Conservation (phyloP, 106 monocot genomes). For the Dactylorhiza incarnata region DNA sequence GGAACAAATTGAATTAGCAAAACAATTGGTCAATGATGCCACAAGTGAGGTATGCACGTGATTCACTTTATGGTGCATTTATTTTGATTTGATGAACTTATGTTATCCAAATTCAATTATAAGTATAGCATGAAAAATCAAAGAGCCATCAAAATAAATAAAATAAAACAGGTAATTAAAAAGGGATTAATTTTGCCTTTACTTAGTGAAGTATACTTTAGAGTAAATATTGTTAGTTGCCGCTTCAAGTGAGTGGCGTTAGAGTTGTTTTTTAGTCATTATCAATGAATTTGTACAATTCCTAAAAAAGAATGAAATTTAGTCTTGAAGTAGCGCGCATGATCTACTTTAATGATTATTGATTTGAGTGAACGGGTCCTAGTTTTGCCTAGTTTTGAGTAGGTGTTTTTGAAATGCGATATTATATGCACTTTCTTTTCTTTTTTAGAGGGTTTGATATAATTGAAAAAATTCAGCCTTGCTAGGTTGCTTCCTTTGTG, state of each 20-base stretch:
- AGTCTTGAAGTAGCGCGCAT: not conserved
- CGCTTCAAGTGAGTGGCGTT: not conserved
- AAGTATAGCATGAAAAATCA: not conserved
- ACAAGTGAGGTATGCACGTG: slow-evolving; percentile 31
- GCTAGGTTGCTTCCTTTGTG: not conserved
- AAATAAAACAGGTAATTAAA: not conserved
- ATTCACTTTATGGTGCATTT: not conserved
- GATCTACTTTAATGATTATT: not conserved
- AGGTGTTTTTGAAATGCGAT: not conserved
- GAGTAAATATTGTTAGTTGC: not conserved
- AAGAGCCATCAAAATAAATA: not conserved
- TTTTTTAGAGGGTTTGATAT: no score
- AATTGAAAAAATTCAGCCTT: no score
- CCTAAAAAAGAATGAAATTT: not conserved
- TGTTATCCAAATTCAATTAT: not conserved
- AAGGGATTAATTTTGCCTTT: not conserved
- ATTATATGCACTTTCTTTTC: not conserved
- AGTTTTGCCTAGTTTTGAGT: not conserved
- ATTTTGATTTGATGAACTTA: slow-evolving; percentile 1
- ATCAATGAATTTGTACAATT: not conserved
- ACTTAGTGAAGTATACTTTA: not conserved
- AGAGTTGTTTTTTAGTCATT: not conserved
- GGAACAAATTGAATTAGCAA: slow-evolving; percentile 91
- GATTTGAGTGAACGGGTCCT: not conserved
- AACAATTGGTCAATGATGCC: slow-evolving; percentile 84